Conservation (phyloP, 306 rosid species). For the Begonia peltatifolia region DNA sequence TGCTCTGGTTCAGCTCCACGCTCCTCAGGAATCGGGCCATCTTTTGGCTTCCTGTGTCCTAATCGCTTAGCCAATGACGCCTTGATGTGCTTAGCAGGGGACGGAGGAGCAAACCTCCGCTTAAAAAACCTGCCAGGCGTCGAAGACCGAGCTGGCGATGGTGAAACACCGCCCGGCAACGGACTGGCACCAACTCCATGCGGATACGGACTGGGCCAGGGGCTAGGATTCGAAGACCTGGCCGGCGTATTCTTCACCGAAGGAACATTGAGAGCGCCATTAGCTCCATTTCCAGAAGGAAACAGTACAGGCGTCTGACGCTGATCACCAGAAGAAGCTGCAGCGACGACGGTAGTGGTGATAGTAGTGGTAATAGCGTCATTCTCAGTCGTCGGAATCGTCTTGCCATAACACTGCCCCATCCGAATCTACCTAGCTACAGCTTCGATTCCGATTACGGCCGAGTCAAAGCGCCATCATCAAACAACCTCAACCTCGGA, state of each 20-base stretch:
- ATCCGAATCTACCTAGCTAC: slow-evolving; percentile 19
- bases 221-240: slow-evolving; percentile 51
- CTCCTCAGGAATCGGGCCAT: slow-evolving; percentile 85
- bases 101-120: slow-evolving; percentile 65
- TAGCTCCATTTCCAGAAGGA: slow-evolving; percentile 11
- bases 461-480: slow-evolving; percentile 43
- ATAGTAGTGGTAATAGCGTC: slow-evolving; percentile 29
- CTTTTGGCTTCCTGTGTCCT: slow-evolving; percentile 51
- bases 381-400: slow-evolving; percentile 22
- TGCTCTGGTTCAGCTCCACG: slow-evolving; percentile 41
- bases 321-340: slow-evolving; percentile 5
- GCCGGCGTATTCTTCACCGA: slow-evolving; percentile 51
- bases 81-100: slow-evolving; percentile 98
- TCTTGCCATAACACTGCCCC: slow-evolving; percentile 89
- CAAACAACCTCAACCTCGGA: slow-evolving; percentile 22
- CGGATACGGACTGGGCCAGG: slow-evolving; percentile 93
- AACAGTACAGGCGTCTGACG: slow-evolving; percentile 18
- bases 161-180: slow-evolving; percentile 52
- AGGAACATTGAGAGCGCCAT: slow-evolving; percentile 18
- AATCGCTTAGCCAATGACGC: slow-evolving; percentile 34
- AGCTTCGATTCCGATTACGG: slow-evolving; percentile 26
- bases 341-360: slow-evolving; percentile 2
- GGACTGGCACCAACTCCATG: slow-evolving; percentile 69
- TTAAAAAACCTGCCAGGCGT: slow-evolving; percentile 79
- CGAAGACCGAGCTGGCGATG: slow-evolving; percentile 77